A percentile compares a stretch with the other conserved stretches of the same genome.
Conservation (phyloP, 1,139 yeast species). For the Saccharomycopsis crataegensis region DNA sequence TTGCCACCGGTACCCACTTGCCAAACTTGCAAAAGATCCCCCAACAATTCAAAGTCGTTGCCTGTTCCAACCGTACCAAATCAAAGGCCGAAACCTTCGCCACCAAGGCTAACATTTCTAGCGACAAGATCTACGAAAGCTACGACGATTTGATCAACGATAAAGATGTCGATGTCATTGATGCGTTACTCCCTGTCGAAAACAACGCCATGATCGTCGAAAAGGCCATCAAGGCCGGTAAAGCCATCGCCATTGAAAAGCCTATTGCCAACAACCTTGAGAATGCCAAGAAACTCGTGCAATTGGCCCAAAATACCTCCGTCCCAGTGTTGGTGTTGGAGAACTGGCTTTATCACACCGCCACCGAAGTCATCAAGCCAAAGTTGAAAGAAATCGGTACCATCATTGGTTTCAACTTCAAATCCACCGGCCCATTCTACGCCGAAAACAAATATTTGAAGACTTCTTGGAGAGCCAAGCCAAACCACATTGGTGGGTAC, state of each 20-base stretch:
- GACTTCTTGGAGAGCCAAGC: slow-evolving; percentile 80
- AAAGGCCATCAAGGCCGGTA: slow-evolving; percentile 53
- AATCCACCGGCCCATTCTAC: slow-evolving; percentile 75
- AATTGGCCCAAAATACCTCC: slow-evolving; percentile 47
- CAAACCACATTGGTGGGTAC: slow-evolving; percentile 88
- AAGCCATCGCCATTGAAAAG: slow-evolving; percentile 78
- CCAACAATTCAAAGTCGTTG: slow-evolving; percentile 39
- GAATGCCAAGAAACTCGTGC: slow-evolving; percentile 75
- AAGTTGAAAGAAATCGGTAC: slow-evolving; percentile 67
- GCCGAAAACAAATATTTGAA: slow-evolving; percentile 54
- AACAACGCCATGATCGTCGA: slow-evolving; percentile 60
- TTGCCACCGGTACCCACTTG: slow-evolving; percentile 75
- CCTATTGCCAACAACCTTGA: slow-evolving; percentile 82
- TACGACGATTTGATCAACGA: slow-evolving; percentile 62
- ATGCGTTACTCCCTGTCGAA: slow-evolving; percentile 83
- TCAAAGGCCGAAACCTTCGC: slow-evolving; percentile 79
- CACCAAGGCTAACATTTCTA: slow-evolving; percentile 44
- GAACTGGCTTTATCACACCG: slow-evolving; percentile 70
- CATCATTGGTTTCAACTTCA: slow-evolving; percentile 68
- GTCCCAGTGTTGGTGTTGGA: slow-evolving; percentile 74
- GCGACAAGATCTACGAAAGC: slow-evolving; percentile 49
- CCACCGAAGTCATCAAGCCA: slow-evolving; percentile 45
- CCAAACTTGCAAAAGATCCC: slow-evolving; percentile 54
- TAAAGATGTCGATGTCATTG: slow-evolving; percentile 61
- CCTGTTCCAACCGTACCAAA: slow-evolving; percentile 77